Conservation (phyloP, 202 grass and related monocot species). For the Zizania palustris region DNA sequence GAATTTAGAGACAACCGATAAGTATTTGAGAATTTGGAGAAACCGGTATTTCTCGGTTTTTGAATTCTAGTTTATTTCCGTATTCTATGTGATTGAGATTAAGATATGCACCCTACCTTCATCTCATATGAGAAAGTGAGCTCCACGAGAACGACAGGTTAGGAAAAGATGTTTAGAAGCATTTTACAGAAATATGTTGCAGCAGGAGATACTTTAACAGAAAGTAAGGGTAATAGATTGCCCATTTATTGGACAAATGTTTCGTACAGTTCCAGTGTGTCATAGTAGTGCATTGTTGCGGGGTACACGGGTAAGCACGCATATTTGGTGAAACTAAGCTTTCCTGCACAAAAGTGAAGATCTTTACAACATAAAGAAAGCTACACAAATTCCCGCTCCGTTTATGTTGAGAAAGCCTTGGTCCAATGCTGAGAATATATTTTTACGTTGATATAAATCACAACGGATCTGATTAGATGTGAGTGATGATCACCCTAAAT, state of each 20-base stretch:
- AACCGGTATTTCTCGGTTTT: too few relatives aligned
- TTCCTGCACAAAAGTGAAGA: background rate
- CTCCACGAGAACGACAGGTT: conserved; percentile 19
- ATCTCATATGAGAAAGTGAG: background rate
- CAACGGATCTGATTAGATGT: background rate
- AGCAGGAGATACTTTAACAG: background rate
- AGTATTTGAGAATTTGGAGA: too few relatives aligned
- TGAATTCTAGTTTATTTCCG: too few relatives aligned
- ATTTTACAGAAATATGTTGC: background rate
- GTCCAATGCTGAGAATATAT: background rate
- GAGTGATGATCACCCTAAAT: background rate
- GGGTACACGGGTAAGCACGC: background rate
- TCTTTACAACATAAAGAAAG: too few relatives aligned
- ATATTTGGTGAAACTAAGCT: background rate
- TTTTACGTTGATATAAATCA: background rate
- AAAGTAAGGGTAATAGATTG: background rate
- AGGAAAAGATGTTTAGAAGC: background rate
- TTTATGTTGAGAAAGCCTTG: background rate
- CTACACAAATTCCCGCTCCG: background rate
- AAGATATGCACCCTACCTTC: too few relatives aligned
- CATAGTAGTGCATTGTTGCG: background rate
- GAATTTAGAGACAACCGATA: too few relatives aligned
- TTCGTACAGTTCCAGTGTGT: background rate
- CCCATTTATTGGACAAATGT: background rate
- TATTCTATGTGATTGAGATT: too few relatives aligned